phyloP scores from a whole-genome alignment of 1,284 basidiomycete species.

The Laetiporus sulphureus region DNA sequence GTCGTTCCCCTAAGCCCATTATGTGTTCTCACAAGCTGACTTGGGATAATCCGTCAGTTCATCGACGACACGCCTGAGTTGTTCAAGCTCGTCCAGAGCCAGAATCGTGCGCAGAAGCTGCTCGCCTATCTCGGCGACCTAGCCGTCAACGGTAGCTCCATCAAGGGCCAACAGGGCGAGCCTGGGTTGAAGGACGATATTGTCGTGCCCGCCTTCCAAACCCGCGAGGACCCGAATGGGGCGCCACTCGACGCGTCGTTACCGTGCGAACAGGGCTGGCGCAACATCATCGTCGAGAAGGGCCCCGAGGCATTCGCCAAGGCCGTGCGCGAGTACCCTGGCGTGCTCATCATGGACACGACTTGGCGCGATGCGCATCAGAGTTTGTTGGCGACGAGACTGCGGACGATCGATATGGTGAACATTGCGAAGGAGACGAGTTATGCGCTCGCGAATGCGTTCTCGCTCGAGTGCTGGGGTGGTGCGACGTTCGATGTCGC shows the following conservation, averaged over 20 bases:
- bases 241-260: constrained; percentile 72
- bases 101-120: constrained; percentile 98
- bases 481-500: constrained; percentile 99
- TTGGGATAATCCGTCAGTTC: too few relatives aligned
- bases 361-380: constrained; percentile 99
- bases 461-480: constrained; percentile 98
- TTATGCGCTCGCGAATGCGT: constrained; percentile 92
- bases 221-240: constrained; percentile 72
- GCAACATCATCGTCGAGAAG: constrained; percentile 97
- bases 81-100: constrained; percentile 96
- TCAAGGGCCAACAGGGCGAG: constrained; percentile 90
- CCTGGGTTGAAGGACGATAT: constrained; percentile 93
- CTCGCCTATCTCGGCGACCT: constrained; percentile 97
- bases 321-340: constrained; percentile 95
- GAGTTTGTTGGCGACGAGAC: constrained; percentile 92
- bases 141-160: constrained; percentile 96
- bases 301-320: constrained; percentile 99
- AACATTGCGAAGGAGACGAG: constrained; percentile 99
- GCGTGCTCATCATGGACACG: constrained; percentile 95
- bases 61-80: constrained; percentile 99
- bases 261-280: constrained; percentile 91
- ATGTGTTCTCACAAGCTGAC: too few relatives aligned
- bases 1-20: constrained; percentile 17
- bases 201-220: constrained; percentile 76
- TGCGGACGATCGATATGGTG: constrained; percentile 96